A percentile compares a stretch with the other conserved stretches of the same genome.
phyloP scores from a whole-genome alignment of 208 protist species.

The Leishmania guyanensis region DNA sequence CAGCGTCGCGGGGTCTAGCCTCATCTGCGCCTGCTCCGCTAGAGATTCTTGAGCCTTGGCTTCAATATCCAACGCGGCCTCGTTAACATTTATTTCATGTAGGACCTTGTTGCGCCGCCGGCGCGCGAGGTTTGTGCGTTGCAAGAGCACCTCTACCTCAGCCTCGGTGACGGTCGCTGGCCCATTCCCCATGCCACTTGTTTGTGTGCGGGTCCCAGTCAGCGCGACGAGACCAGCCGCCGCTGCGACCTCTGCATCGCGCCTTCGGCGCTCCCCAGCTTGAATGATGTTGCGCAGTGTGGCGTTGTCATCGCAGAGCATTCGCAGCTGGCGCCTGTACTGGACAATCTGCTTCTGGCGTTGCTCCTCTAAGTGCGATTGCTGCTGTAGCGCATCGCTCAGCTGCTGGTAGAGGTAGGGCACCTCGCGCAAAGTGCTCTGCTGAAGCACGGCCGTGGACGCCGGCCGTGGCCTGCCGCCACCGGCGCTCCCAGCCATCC shows the following conservation, averaged over 20 bases:
- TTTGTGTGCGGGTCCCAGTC: constrained; percentile 1
- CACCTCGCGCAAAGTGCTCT: constrained; percentile 26
- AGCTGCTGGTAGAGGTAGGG: constrained; percentile 55
- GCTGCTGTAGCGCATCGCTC: constrained; percentile 33
- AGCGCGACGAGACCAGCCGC: constrained; percentile 5
- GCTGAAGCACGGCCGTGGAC: not conserved
- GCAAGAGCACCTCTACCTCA: constrained; percentile 53
- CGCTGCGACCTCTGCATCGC: constrained; percentile 13
- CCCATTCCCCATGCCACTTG: constrained; percentile 13
- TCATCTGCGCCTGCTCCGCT: not conserved
- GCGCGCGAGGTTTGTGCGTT: constrained; percentile 47
- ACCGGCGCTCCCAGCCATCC: not conserved
- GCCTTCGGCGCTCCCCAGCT: constrained; percentile 32
- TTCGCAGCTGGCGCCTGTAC: constrained; percentile 54
- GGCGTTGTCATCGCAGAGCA: constrained; percentile 64
- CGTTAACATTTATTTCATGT: constrained; percentile 42
- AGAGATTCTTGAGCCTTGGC: not conserved
- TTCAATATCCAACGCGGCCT: not conserved
- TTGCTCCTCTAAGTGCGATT: constrained; percentile 38
- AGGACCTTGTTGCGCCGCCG: constrained; percentile 52
- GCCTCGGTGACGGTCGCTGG: constrained; percentile 52
- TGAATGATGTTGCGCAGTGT: constrained; percentile 63
- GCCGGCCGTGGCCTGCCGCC: not conserved
- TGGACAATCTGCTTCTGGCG: constrained; percentile 37
- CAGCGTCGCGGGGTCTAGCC: not conserved